These are phyloP conservation scores for Yarrowia osloensis DNA, from an alignment of 805 yeast species.

Conservation along the genomic window DNA sequence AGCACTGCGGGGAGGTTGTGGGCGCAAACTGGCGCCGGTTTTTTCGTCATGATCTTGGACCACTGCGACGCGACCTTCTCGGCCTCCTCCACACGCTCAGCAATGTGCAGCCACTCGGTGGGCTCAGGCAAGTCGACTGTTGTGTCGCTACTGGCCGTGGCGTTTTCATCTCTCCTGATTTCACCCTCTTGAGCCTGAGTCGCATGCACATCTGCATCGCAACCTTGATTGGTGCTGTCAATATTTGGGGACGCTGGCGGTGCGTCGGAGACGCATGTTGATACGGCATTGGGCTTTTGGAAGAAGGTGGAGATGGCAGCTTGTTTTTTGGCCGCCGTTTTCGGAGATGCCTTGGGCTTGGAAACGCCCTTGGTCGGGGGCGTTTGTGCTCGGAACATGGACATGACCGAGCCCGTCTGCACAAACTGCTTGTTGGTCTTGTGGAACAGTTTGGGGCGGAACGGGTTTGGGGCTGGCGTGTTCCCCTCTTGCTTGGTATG, in stretches of 20 bases:
- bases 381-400: neutral
- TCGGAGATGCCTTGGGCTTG: neutral
- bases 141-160: neutral
- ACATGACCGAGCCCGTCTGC: neutral
- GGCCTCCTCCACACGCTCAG: neutral
- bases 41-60: constrained; percentile 23
- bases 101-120: too few relatives aligned
- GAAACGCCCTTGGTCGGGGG: neutral
- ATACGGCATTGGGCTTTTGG: neutral
- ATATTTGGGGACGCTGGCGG: neutral
- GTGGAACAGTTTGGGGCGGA: constrained; percentile 12
- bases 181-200: neutral
- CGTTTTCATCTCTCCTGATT: neutral
- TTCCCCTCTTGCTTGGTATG: too few relatives aligned
- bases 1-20: constrained; percentile 44
- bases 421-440: neutral
- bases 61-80: constrained; percentile 15
- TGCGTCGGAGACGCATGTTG: neutral
- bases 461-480: neutral
- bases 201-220: neutral
- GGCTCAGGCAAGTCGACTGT: neutral
- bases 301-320: constrained; percentile 11
- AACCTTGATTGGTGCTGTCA: constrained; percentile 8
- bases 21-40: constrained; percentile 33
- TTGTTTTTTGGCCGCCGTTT: neutral